These are phyloP conservation scores for Suillus occidentalis DNA, from an alignment of 768 basidiomycete genomes.

Conservation along the genomic window DNA sequence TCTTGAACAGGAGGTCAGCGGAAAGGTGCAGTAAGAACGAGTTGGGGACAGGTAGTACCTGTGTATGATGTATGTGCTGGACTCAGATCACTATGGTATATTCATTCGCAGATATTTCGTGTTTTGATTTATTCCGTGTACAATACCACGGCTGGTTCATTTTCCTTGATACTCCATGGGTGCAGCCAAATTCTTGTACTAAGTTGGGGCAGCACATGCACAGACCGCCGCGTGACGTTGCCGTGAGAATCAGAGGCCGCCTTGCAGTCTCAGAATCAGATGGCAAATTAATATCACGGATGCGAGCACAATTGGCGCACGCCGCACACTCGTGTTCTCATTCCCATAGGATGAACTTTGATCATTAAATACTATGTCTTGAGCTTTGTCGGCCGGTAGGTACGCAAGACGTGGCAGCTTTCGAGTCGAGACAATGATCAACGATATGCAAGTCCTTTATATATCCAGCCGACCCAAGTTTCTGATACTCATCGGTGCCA, in stretches of 20 bases:
- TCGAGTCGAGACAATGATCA: not conserved
- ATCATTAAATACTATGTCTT: too few species aligned
- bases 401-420: not conserved
- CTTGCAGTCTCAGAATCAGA: too few species aligned
- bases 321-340: not conserved
- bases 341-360: not conserved
- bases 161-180: not conserved
- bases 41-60: not conserved
- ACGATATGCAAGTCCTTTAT: not conserved
- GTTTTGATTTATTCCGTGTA: not conserved
- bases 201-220: not conserved
- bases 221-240: too few species aligned
- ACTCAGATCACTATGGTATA: not conserved
- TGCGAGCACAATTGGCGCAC: not conserved
- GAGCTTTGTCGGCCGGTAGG: not conserved
- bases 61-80: not conserved
- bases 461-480: not conserved
- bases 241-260: conserved; percentile 19
- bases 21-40: conserved; percentile 29
- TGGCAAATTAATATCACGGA: not conserved
- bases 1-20: conserved; percentile 58
- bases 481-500: not conserved
- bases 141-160: not conserved
- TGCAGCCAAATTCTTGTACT: too few species aligned
- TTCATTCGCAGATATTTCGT: not conserved